A percentile compares a stretch with the other conserved stretches of the same genome.
phyloP scores from a whole-genome alignment of 2,329 filamentous ascomycete species.

The Colletotrichum karsti region DNA sequence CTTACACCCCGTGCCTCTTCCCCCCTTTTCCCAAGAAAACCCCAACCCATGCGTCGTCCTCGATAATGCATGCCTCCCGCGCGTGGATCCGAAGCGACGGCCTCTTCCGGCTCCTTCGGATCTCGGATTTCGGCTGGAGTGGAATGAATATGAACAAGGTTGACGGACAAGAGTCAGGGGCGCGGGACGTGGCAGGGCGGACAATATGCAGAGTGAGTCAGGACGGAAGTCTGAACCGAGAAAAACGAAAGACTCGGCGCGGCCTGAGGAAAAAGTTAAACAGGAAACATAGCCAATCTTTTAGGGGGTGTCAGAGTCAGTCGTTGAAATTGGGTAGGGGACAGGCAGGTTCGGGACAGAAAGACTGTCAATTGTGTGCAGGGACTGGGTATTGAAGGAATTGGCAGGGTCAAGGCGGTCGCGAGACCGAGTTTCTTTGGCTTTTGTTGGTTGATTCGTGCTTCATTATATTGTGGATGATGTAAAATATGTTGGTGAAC shows the following conservation, averaged over 20 bases:
- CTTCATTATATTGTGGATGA: constrained; percentile 21
- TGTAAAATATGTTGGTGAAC: neutral
- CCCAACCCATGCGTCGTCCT: neutral
- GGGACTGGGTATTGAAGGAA: neutral
- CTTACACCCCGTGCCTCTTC: too few relatives aligned
- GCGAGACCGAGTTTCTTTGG: neutral
- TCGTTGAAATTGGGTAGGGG: constrained; percentile 1
- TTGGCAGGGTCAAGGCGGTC: neutral
- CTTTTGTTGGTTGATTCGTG: neutral
- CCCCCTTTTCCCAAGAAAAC: too few relatives aligned
- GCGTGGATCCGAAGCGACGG: too few relatives aligned
- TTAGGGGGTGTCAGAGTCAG: constrained; percentile 10
- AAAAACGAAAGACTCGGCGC: neutral
- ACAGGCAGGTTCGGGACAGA: neutral
- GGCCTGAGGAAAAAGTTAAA: neutral
- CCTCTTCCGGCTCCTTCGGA: neutral
- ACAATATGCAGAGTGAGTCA: neutral
- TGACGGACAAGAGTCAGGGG: neutral
- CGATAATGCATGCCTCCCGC: neutral
- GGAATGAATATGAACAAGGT: too few relatives aligned
- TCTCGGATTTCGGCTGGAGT: neutral
- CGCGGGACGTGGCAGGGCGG: neutral
- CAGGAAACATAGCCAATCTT: neutral
- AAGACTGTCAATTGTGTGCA: neutral
- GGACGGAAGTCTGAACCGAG: neutral